A percentile compares a stretch with the other conserved stretches of the same genome.
phyloP scores from a whole-genome alignment of 805 yeast species.

The Yamadazyma scolyti region DNA sequence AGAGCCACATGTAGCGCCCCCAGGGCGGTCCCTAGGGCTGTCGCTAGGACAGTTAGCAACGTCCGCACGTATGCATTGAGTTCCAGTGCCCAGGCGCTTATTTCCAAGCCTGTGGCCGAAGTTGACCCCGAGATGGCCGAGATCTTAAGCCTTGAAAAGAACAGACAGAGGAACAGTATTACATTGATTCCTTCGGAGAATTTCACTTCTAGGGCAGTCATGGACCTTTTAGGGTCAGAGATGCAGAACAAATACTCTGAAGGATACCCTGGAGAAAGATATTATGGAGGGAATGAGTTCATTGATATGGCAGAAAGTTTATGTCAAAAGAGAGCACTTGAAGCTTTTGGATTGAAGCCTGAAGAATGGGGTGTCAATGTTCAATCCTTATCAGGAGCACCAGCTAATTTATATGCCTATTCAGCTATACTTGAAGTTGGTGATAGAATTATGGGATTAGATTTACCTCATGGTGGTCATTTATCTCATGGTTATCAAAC shows the following conservation, averaged over 20 bases:
- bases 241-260: constrained; percentile 98
- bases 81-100: constrained; percentile 59
- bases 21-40: constrained; percentile 6
- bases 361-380: constrained; percentile 97
- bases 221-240: constrained; percentile 91
- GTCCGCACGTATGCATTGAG: constrained; percentile 68
- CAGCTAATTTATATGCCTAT: constrained; percentile 92
- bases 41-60: constrained; percentile 14
- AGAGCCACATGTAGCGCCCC: constrained; percentile 13
- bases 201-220: constrained; percentile 91
- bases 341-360: constrained; percentile 73
- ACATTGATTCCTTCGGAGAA: constrained; percentile 94
- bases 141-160: constrained; percentile 70
- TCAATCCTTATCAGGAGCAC: constrained; percentile 93
- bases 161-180: constrained; percentile 87
- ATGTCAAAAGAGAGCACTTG: constrained; percentile 88
- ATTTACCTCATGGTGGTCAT: constrained; percentile 98
- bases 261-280: constrained; percentile 97
- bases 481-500: constrained; percentile 97
- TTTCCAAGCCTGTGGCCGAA: constrained; percentile 58
- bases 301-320: constrained; percentile 87
- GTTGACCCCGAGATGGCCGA: constrained; percentile 78
- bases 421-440: constrained; percentile 85
- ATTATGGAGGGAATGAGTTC: constrained; percentile 96
- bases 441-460: constrained; percentile 95